Conservation (phyloP, 2,329 filamentous ascomycete genomes). For the Phoma herbarum region DNA sequence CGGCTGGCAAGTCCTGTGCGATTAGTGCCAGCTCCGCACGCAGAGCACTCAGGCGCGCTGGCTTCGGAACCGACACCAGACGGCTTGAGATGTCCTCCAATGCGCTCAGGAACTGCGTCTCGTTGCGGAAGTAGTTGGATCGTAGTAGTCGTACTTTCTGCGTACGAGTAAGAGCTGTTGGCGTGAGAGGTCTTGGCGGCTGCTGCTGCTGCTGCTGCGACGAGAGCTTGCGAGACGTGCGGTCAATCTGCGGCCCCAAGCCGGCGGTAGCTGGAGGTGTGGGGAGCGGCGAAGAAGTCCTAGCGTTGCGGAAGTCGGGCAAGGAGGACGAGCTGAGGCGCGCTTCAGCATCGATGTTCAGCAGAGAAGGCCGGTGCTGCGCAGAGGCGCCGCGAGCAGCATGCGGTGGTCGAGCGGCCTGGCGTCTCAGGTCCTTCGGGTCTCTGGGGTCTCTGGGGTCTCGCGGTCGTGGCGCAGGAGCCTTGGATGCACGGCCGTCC, state of each 20-base stretch:
- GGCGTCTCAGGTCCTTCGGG: conserved; percentile 42
- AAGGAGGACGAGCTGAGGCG: conserved; percentile 74
- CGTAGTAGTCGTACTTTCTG: conserved; percentile 78
- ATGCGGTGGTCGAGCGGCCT: conserved; percentile 35
- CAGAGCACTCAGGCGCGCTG: conserved; percentile 80
- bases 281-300: conserved; percentile 50
- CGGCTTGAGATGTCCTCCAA: conserved; percentile 86
- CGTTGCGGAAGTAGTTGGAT: conserved; percentile 83
- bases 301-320: conserved; percentile 67
- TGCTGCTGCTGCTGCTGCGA: conserved; percentile 66
- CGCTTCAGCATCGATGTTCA: conserved; percentile 67
- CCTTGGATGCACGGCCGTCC: conserved; percentile 47
- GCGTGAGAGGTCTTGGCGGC: conserved; percentile 62
- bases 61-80: conserved; percentile 82
- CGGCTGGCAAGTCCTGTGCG: conserved; percentile 80
- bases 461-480: conserved; percentile 47
- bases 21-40: conserved; percentile 83
- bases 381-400: conserved; percentile 37
- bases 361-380: conserved; percentile 57
- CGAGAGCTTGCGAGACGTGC: conserved; percentile 59
- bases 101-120: conserved; percentile 82
- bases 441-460: conserved; percentile 37
- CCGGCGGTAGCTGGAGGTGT: conserved; percentile 54
- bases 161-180: conserved; percentile 68
- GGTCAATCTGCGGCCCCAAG: conserved; percentile 46